Evolutionary conservation across 148 eudicot genomes (phyloP).

Genomic region (Gaultheria prostrata): DNA sequence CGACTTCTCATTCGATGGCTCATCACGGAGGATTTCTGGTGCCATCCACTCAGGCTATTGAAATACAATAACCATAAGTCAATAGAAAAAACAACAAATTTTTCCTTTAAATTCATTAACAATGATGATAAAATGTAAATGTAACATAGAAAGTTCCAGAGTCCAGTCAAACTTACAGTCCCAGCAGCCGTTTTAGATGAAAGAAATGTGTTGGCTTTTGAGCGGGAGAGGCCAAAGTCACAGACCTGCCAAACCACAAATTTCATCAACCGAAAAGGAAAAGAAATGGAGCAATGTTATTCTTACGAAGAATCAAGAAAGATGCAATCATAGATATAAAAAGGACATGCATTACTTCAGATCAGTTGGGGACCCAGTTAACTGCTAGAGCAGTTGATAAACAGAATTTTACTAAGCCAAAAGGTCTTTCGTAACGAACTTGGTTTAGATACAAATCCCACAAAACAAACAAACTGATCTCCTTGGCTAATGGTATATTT

Average conservation of each 20-base stretch:
- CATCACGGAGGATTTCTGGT: slow-evolving; percentile 89
- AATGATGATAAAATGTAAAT: background rate
- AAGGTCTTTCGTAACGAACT: background rate
- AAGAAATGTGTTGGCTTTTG: slow-evolving; percentile 82
- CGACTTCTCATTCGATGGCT: slow-evolving; percentile 92
- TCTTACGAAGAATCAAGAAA: background rate
- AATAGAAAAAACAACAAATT: background rate
- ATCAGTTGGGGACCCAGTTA: background rate
- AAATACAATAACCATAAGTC: background rate
- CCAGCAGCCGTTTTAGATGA: slow-evolving; percentile 94
- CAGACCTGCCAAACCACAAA: slow-evolving; percentile 50
- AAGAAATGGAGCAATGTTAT: slow-evolving; percentile 5
- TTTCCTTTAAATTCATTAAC: background rate
- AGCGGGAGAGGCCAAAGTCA: slow-evolving; percentile 92
- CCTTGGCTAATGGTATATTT: background rate
- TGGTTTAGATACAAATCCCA: background rate
- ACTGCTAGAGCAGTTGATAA: background rate
- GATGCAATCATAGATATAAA: background rate
- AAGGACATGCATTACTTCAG: background rate
- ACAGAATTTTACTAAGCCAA: background rate
- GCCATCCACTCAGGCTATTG: slow-evolving; percentile 96
- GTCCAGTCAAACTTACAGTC: slow-evolving; percentile 59
- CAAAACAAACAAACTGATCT: background rate
- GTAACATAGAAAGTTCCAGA: background rate
- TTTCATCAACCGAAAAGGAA: background rate